Conservation (phyloP, 495 filamentous ascomycete genomes). For the Aspergillus diversus region DNA sequence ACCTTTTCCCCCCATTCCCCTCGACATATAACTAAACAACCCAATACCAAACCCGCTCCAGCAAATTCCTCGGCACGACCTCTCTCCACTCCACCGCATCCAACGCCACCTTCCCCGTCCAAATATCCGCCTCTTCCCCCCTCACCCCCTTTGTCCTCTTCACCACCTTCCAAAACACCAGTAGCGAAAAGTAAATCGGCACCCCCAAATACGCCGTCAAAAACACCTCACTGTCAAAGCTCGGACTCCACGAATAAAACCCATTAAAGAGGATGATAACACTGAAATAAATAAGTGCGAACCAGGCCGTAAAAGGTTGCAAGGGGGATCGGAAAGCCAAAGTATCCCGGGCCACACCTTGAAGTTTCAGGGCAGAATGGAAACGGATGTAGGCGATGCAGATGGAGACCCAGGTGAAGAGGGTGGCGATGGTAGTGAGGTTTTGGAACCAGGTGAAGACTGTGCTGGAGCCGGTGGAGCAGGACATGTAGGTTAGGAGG, state of each 20-base stretch:
- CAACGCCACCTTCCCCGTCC: not conserved
- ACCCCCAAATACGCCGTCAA: slow-evolving; percentile 57
- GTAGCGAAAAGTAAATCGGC: not conserved
- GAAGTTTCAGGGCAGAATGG: slow-evolving; percentile 59
- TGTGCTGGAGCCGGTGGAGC: slow-evolving; percentile 42
- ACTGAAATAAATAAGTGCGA: slow-evolving; percentile 59
- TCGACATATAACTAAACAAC: too few species aligned
- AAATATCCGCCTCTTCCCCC: not conserved
- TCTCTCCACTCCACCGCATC: not conserved
- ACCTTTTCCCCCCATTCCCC: too few species aligned
- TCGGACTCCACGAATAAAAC: slow-evolving; percentile 25
- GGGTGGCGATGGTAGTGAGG: slow-evolving; percentile 58
- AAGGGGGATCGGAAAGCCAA: slow-evolving; percentile 62
- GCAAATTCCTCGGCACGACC: too few species aligned
- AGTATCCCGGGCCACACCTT: slow-evolving; percentile 57
- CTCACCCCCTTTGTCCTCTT: not conserved
- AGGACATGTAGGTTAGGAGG: not conserved
- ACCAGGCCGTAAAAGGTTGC: slow-evolving; percentile 66
- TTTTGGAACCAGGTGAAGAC: slow-evolving; percentile 66
- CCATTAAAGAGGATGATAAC: slow-evolving; percentile 47
- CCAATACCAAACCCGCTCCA: too few species aligned
- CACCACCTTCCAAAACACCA: not conserved
- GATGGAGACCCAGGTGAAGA: slow-evolving; percentile 67
- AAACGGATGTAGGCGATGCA: slow-evolving; percentile 65
- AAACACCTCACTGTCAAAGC: slow-evolving; percentile 32